Percentiles rank a stretch among this genome's conserved stretches.
Conservation (phyloP, 768 basidiomycete genomes). For the Tricholoma hemisulphureum region DNA sequence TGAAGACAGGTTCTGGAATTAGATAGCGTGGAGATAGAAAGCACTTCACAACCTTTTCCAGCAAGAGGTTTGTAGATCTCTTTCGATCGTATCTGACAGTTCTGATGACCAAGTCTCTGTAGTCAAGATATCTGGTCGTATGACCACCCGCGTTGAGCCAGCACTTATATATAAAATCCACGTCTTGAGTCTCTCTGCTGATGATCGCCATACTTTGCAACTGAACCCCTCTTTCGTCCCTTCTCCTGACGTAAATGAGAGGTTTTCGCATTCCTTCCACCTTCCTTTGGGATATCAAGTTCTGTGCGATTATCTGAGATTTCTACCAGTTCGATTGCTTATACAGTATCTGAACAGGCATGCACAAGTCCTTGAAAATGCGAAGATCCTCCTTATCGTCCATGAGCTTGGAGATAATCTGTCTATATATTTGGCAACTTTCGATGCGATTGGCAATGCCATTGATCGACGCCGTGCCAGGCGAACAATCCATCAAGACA, state of each 20-base stretch:
- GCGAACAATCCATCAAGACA: conserved; percentile 41
- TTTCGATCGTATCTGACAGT: not conserved
- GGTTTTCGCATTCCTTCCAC: conserved; percentile 25
- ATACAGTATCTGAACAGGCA: conserved; percentile 14
- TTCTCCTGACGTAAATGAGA: conserved; percentile 22
- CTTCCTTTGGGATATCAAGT: conserved; percentile 23
- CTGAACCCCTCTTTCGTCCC: conserved; percentile 33
- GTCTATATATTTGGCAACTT: conserved; percentile 38
- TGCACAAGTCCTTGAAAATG: conserved; percentile 39
- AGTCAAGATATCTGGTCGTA: conserved; percentile 10
- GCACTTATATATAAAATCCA: conserved; percentile 31
- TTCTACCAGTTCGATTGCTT: not conserved
- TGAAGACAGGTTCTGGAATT: not conserved
- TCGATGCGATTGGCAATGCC: conserved; percentile 30
- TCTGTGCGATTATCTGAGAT: conserved; percentile 25
- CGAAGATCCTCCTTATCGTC: conserved; percentile 42
- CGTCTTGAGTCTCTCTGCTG: conserved; percentile 30
- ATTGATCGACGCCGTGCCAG: conserved; percentile 21
- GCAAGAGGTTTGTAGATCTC: not conserved
- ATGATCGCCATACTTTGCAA: conserved; percentile 36
- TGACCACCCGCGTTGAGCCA: conserved; percentile 16
- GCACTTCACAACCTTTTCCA: too few species aligned
- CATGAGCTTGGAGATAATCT: conserved; percentile 34
- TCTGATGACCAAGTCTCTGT: not conserved
- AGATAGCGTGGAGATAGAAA: not conserved